Conservation (phyloP, 768 basidiomycete genomes). For the Holtermanniella nyarrowii region DNA sequence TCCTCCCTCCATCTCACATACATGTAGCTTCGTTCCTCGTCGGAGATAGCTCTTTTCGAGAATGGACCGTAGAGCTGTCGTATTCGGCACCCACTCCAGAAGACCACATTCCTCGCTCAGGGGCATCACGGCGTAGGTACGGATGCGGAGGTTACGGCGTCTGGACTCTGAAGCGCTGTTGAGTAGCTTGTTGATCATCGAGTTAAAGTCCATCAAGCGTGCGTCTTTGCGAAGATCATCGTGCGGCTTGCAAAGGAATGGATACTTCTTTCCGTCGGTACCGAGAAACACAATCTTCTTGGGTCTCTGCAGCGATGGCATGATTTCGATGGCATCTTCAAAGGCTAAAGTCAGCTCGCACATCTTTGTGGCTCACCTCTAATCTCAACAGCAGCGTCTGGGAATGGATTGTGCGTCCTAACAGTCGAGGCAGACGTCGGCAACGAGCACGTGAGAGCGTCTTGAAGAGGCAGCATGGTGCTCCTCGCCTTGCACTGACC, state of each 20-base stretch:
- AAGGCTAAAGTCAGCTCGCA: slow-evolving; percentile 49
- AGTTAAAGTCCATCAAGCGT: slow-evolving; percentile 93
- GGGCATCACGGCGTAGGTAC: slow-evolving; percentile 97
- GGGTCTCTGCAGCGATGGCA: slow-evolving; percentile 83
- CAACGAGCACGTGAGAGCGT: slow-evolving; percentile 78
- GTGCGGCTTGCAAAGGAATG: slow-evolving; percentile 91
- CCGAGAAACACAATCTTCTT: slow-evolving; percentile 79
- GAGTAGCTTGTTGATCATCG: slow-evolving; percentile 91
- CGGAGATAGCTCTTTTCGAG: slow-evolving; percentile 58
- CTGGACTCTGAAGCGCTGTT: slow-evolving; percentile 90
- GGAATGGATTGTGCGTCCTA: slow-evolving; percentile 71
- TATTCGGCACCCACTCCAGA: slow-evolving; percentile 97
- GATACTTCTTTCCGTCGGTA: slow-evolving; percentile 70
- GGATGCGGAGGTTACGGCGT: slow-evolving; percentile 82
- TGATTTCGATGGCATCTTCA: slow-evolving; percentile 70
- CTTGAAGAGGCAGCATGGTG: slow-evolving; percentile 83
- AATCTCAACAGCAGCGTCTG: slow-evolving; percentile 63
- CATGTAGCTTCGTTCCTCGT: slow-evolving; percentile 47
- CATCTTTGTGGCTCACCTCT: slow-evolving; percentile 46
- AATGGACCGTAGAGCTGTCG: slow-evolving; percentile 67
- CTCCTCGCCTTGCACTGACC: slow-evolving; percentile 50
- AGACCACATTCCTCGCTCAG: slow-evolving; percentile 95
- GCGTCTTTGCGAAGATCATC: slow-evolving; percentile 97
- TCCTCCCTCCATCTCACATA: slow-evolving; percentile 20
- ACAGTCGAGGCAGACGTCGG: slow-evolving; percentile 54